Evolutionary conservation across 345 rosid genomes (phyloP).

Genomic region (Bretschneidera sinensis): DNA sequence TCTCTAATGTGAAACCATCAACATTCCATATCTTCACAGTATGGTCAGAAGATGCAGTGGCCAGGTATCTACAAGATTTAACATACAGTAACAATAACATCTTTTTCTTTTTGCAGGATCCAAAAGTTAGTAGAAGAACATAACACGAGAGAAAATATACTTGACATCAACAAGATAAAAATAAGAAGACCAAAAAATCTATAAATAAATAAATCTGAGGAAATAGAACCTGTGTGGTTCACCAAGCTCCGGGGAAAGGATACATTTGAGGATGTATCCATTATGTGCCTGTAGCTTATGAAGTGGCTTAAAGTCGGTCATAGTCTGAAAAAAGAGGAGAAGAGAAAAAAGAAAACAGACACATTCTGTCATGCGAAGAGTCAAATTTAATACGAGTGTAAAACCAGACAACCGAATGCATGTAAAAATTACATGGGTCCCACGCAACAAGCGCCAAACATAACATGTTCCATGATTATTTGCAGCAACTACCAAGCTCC

Average conservation of each 20-base stretch:
- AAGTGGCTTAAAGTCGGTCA: conserved; percentile 94
- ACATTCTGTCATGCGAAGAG: conserved; percentile 4
- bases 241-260: conserved; percentile 82
- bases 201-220: no score
- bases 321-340: conserved; percentile 47
- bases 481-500: conserved; percentile 95
- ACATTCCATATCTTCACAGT: conserved; percentile 98
- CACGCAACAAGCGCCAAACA: conserved; percentile 84
- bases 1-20: conserved; percentile 91
- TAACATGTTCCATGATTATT: conserved; percentile 90
- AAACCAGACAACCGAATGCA: conserved; percentile 2
- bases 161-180: not conserved
- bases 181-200: not conserved
- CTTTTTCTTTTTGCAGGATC: not conserved
- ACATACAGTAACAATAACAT: conserved; percentile 6
- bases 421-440: conserved; percentile 49
- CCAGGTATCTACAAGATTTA: conserved; percentile 62
- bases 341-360: not conserved
- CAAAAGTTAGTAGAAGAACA: not conserved
- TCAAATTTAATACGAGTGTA: not conserved
- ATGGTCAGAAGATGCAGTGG: conserved; percentile 90
- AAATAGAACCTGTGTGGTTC: conserved; percentile 67
- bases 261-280: conserved; percentile 86
- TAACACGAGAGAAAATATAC: not conserved
- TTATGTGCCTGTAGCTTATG: conserved; percentile 92